Percentiles rank a stretch among this genome's conserved stretches.
Evolutionary conservation across 495 filamentous ascomycete species (phyloP).

Genomic region (Penicillium antarcticum): DNA sequence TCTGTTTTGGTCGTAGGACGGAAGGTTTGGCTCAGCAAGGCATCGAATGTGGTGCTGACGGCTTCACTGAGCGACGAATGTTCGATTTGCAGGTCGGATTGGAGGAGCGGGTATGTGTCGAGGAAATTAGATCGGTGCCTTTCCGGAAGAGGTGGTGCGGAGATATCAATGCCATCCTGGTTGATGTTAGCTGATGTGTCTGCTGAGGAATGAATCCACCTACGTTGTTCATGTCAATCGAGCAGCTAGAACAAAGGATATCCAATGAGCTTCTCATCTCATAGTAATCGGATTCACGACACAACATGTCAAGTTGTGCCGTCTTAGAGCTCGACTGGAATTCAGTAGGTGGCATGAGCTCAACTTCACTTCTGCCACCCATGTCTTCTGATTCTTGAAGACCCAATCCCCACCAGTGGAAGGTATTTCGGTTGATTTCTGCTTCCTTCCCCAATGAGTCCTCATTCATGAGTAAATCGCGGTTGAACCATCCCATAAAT

Average conservation of each 20-base stretch:
- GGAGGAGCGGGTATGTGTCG: constrained; percentile 58
- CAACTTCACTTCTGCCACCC: constrained; percentile 8
- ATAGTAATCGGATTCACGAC: constrained; percentile 23
- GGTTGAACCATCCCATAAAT: constrained; percentile 75
- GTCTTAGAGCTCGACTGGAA: constrained; percentile 16
- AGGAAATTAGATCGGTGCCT: constrained; percentile 62
- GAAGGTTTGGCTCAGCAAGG: constrained; percentile 30
- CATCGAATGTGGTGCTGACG: constrained; percentile 35
- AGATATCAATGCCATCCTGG: constrained; percentile 56
- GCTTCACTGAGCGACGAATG: constrained; percentile 34
- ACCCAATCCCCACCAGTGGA: constrained; percentile 39
- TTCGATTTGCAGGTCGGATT: constrained; percentile 43
- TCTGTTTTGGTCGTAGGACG: constrained; percentile 25
- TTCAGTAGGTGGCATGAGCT: constrained; percentile 5
- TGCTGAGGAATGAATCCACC: neutral
- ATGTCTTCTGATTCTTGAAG: constrained; percentile 34
- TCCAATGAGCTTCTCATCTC: constrained; percentile 40
- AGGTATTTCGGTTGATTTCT: constrained; percentile 32
- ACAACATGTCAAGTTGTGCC: constrained; percentile 27
- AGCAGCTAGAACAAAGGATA: constrained; percentile 30
- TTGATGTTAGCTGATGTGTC: constrained; percentile 21
- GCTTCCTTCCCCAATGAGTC: constrained; percentile 19
- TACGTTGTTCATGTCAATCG: constrained; percentile 28
- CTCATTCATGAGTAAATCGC: constrained; percentile 43
- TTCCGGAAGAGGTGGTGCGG: constrained; percentile 54